Base-by-base conservation (phyloP, 495 filamentous ascomycete species). In the Chaetomium cochliodes region DNA sequence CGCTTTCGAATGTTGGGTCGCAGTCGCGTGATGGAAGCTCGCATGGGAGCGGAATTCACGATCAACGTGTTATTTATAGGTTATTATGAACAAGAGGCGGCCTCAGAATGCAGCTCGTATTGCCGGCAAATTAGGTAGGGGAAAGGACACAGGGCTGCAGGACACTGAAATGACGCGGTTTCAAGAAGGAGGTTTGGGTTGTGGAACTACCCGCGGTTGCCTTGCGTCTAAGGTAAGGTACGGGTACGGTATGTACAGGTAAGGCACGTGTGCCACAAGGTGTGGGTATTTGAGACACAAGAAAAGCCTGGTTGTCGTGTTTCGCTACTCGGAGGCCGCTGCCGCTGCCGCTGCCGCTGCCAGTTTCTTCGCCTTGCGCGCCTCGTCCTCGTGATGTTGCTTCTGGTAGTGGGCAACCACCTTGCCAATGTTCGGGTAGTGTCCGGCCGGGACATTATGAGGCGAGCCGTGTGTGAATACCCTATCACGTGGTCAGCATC, bases 321-420 rank as follows among this genome's bases (percentile, higher is more conserved):
- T 42, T 52, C 72, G 66, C 68, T 68, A 56, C 50, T 60, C 56
- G 2, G 66, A 55, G 22, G 73, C 63, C 20, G 67, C 65, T 16
- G 33, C 3, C 9, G 33, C 9, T 6, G 33, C 33, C 9, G 33
- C 33, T 11, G 33, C 33, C 33, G 69, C 75, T 13, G 70, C 70
- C 64, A 82, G 64, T 71, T 74, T 77, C 76, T 75, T 74, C 37
- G 70, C 69, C 69, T 80, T 81, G 51, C 77, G 76, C 65, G 76
- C 80, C 70, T 83, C 80, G 46, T 78, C 78, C 15, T 71, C 75
- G 55, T 76, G 71, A 60, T 80, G 74, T 64, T 80, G 72, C 71
- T 79, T 71, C 66, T 72, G 68, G 74, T 80, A 83, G 68, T 82
- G 79, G 57, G 76, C 80, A 18, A 80, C 73, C 46, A 83, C 73